A percentile compares a stretch with the other conserved stretches of the same genome.
Conservation (phyloP, 2,329 filamentous ascomycete genomes). For the Pseudohalonectria lignicola region DNA sequence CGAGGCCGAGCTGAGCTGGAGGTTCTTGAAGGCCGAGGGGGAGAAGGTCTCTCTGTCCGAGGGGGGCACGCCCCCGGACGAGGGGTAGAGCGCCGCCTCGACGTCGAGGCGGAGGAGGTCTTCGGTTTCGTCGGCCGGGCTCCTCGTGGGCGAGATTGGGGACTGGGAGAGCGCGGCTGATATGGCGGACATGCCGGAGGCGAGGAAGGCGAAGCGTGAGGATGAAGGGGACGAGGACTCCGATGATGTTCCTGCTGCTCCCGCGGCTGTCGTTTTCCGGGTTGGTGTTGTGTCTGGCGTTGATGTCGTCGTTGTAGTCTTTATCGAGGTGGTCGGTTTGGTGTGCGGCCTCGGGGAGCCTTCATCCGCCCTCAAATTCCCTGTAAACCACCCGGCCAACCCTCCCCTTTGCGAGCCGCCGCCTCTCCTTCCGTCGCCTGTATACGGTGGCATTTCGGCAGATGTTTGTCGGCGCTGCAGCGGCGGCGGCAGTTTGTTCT, state of each 20-base stretch:
- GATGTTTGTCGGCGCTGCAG: no score
- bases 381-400: constrained; percentile 20
- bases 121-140: constrained; percentile 8
- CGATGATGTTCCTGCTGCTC: constrained; percentile 8
- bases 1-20: constrained; percentile 45
- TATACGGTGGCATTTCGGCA: constrained; percentile 32
- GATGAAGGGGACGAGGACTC: constrained; percentile 6
- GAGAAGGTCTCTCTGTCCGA: constrained; percentile 40
- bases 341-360: no score
- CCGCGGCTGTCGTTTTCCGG: constrained; percentile 20
- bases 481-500: constrained; percentile 4
- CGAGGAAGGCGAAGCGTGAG: constrained; percentile 34
- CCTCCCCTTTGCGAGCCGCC: constrained; percentile 14
- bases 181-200: constrained; percentile 32
- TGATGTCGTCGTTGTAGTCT: background rate
- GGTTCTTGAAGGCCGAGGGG: constrained; percentile 47
- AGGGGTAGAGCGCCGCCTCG: constrained; percentile 41
- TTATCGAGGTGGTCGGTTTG: no score
- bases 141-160: constrained; percentile 6
- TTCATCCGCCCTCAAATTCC: no score
- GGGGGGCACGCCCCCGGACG: constrained; percentile 24
- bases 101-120: constrained; percentile 30
- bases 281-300: constrained; percentile 21
- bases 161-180: constrained; percentile 24
- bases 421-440: constrained; percentile 23